Conservation (phyloP, 1,284 basidiomycete genomes). For the Ustilago cynodontis region DNA sequence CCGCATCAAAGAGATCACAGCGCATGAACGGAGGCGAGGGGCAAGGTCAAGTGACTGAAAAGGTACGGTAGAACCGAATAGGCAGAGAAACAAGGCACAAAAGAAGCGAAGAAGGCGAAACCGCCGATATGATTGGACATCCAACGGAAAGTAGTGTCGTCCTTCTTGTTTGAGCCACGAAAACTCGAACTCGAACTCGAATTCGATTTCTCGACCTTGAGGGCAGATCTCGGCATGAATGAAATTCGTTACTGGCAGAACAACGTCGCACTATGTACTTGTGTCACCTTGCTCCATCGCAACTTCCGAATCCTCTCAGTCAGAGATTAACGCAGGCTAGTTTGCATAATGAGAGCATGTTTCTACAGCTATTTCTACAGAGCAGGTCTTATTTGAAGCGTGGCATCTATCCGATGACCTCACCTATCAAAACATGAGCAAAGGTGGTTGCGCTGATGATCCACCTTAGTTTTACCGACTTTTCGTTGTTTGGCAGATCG, state of each 20-base stretch:
- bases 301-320: too few relatives aligned
- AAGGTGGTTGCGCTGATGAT: background rate
- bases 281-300: too few relatives aligned
- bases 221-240: background rate
- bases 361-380: background rate
- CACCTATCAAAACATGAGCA: too few relatives aligned
- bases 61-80: background rate
- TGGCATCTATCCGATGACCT: too few relatives aligned
- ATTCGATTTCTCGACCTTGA: background rate
- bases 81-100: background rate
- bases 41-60: background rate
- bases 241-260: background rate
- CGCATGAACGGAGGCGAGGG: too few relatives aligned
- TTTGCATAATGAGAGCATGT: too few relatives aligned
- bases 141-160: background rate
- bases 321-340: too few relatives aligned
- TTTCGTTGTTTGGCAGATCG: background rate
- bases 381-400: too few relatives aligned
- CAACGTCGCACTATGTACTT: too few relatives aligned
- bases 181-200: background rate
- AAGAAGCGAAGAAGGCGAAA: background rate
- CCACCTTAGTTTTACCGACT: slow-evolving; percentile 7
- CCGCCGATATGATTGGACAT: slow-evolving; percentile 2
- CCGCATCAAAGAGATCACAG: background rate
- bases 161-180: background rate